Conservation (phyloP, 345 rosid genomes). For the Linum usitatissimum region DNA sequence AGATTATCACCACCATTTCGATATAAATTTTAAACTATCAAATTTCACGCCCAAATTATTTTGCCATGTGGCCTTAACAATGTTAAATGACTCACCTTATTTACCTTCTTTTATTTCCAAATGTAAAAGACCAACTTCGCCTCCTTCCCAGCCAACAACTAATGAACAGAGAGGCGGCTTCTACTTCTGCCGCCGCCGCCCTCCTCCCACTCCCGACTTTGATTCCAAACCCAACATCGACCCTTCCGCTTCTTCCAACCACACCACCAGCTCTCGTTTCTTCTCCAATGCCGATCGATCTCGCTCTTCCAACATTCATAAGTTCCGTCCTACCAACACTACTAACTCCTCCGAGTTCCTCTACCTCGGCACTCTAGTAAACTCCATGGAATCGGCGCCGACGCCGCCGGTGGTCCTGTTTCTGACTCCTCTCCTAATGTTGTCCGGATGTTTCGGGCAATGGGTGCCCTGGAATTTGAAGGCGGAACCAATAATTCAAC, state of each 20-base stretch:
- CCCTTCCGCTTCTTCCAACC: slow-evolving; percentile 21
- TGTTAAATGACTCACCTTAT: too few relatives aligned
- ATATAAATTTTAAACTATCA: too few relatives aligned
- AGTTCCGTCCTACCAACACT: slow-evolving; percentile 29
- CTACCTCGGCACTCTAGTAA: slow-evolving; percentile 62
- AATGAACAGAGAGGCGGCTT: slow-evolving; percentile 9
- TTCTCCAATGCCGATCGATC: slow-evolving; percentile 11
- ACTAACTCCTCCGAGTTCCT: slow-evolving; percentile 94
- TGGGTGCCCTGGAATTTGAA: slow-evolving; percentile 22
- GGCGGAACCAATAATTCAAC: slow-evolving; percentile 40
- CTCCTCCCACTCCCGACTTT: background rate
- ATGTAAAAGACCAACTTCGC: slow-evolving; percentile 29
- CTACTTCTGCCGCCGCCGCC: slow-evolving; percentile 39
- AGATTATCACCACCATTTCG: too few relatives aligned
- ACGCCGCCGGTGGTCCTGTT: slow-evolving; percentile 1
- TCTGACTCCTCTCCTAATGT: slow-evolving; percentile 25
- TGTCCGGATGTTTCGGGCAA: slow-evolving; percentile 30
- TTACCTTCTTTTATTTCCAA: too few relatives aligned
- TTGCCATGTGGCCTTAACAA: too few relatives aligned
- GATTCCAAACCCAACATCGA: slow-evolving; percentile 32
- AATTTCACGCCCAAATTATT: too few relatives aligned
- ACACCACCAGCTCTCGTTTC: slow-evolving; percentile 11
- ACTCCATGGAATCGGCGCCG: slow-evolving; percentile 30
- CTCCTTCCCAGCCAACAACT: slow-evolving; percentile 84
- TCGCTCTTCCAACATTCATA: slow-evolving; percentile 16